Evolutionary conservation across 495 filamentous ascomycete species (phyloP).

Genomic region (Lepraria neglecta): DNA sequence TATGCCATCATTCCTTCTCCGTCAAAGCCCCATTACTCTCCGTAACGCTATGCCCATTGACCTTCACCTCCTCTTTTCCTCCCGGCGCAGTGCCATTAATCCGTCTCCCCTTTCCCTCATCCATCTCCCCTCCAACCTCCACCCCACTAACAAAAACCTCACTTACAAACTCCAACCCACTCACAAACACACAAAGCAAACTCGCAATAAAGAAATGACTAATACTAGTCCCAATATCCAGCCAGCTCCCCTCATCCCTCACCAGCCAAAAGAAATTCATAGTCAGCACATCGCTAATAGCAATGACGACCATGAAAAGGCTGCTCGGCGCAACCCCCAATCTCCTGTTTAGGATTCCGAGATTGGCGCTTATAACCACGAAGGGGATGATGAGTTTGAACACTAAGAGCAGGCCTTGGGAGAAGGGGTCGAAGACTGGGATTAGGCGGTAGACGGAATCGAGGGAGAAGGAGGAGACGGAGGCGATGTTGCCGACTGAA

Average conservation of each 20-base stretch:
- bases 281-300: constrained; percentile 84
- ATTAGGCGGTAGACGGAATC: constrained; percentile 88
- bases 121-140: constrained; percentile 50
- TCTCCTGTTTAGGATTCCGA: constrained; percentile 85
- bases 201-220: constrained; percentile 92
- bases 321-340: constrained; percentile 75
- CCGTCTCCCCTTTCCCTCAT: constrained; percentile 12
- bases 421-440: constrained; percentile 90
- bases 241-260: constrained; percentile 89
- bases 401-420: constrained; percentile 78
- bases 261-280: constrained; percentile 98
- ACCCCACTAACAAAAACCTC: constrained; percentile 78
- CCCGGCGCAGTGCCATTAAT: constrained; percentile 5
- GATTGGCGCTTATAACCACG: constrained; percentile 82
- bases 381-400: constrained; percentile 93
- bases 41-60: constrained; percentile 18
- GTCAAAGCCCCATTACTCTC: neutral
- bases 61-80: constrained; percentile 17
- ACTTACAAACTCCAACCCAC: constrained; percentile 76
- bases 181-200: constrained; percentile 82
- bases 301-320: constrained; percentile 92
- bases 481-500: constrained; percentile 93
- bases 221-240: constrained; percentile 96
- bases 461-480: constrained; percentile 87
- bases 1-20: constrained; percentile 1